These are phyloP conservation scores for Pythium coloratum DNA, from an alignment of 352 stramenopile species.

Conservation along the genomic window DNA sequence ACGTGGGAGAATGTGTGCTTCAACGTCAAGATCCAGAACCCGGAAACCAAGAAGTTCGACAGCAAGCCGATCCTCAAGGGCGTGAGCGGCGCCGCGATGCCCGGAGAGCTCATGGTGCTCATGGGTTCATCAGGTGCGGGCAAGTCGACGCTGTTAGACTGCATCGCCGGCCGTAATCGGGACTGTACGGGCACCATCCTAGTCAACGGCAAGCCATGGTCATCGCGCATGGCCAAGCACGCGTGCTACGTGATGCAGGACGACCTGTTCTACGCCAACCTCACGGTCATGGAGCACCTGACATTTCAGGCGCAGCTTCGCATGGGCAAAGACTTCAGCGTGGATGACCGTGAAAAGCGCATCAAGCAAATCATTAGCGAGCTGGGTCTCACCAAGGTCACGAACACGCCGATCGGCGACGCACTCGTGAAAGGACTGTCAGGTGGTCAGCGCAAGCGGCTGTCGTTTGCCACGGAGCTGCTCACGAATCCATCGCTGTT, in stretches of 20 bases:
- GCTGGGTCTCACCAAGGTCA: constrained; percentile 48
- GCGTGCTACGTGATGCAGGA: constrained; percentile 89
- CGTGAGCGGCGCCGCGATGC: constrained; percentile 40
- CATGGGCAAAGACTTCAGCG: constrained; percentile 44
- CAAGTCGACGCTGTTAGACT: constrained; percentile 60
- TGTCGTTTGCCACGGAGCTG: constrained; percentile 81
- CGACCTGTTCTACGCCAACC: constrained; percentile 87
- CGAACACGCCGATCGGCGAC: constrained; percentile 56
- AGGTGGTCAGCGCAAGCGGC: constrained; percentile 76
- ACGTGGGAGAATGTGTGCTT: constrained; percentile 32
- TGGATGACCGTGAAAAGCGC: constrained; percentile 37
- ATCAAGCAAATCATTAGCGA: constrained; percentile 66
- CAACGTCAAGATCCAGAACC: constrained; percentile 31
- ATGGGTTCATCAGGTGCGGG: constrained; percentile 61
- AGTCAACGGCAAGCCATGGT: constrained; percentile 45
- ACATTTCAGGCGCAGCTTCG: constrained; percentile 83
- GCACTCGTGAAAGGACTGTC: constrained; percentile 59
- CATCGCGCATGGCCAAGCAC: constrained; percentile 36
- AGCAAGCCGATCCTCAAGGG: constrained; percentile 47
- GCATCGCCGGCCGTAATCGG: constrained; percentile 43
- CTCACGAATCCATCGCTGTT: constrained; percentile 80
- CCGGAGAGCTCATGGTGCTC: constrained; percentile 49
- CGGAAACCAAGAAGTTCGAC: constrained; percentile 29
- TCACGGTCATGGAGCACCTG: constrained; percentile 89
- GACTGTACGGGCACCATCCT: constrained; percentile 31